These are phyloP conservation scores for Malus hybrid DNA, from an alignment of 331 rosid genomes.

Conservation along the genomic window DNA sequence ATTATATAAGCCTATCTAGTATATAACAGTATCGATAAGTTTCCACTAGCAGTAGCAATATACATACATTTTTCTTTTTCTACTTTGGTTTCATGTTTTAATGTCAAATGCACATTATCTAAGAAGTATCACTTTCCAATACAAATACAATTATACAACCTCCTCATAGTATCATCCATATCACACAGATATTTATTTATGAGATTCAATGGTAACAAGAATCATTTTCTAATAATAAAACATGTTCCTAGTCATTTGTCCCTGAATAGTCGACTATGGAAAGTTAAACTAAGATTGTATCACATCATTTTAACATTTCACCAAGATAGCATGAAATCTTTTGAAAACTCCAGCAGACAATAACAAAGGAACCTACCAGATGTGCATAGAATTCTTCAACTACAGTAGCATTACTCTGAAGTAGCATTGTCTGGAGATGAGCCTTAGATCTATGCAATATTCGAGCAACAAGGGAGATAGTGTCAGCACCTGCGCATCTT, in stretches of 20 bases:
- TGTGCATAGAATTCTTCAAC: slow-evolving; percentile 87
- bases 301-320: slow-evolving; percentile 5
- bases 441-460: slow-evolving; percentile 82
- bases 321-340: slow-evolving; percentile 7
- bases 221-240: background rate
- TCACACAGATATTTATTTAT: background rate
- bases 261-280: background rate
- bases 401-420: slow-evolving; percentile 67
- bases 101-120: background rate
- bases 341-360: background rate
- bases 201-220: background rate
- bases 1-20: background rate
- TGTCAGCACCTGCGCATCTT: slow-evolving; percentile 91
- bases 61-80: background rate
- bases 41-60: background rate
- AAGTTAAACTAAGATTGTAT: background rate
- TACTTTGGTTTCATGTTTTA: background rate
- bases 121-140: background rate
- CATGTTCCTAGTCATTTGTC: background rate
- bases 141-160: background rate
- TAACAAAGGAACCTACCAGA: slow-evolving; percentile 50
- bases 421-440: slow-evolving; percentile 85
- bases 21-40: background rate
- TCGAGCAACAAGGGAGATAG: slow-evolving; percentile 68
- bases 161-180: background rate